A percentile compares a stretch with the other conserved stretches of the same genome.
Conservation (phyloP, 805 yeast species). For the Wickerhamomyces chambardii region DNA sequence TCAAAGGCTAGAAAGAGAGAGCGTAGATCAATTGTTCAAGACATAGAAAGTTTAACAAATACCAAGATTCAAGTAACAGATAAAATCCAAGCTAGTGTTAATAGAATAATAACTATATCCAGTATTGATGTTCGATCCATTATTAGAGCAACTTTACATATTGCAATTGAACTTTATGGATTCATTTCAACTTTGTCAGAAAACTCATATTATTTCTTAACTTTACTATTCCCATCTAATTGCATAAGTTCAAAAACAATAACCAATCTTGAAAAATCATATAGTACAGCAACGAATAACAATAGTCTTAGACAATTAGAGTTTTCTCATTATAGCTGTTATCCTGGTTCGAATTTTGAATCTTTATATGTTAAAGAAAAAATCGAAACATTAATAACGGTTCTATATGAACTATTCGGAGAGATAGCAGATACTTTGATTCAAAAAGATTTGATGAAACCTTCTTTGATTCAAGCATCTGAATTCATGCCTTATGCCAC, state of each 20-base stretch:
- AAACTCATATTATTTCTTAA: background rate
- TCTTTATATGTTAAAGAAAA: conserved; percentile 2
- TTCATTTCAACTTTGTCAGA: background rate
- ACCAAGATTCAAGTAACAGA: conserved; percentile 2
- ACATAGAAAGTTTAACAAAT: conserved; percentile 1
- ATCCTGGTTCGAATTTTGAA: conserved; percentile 10
- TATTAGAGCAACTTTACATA: background rate
- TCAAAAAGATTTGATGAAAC: no score
- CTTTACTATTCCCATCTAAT: background rate
- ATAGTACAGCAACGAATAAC: no score
- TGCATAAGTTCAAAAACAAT: no score
- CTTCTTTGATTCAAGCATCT: background rate
- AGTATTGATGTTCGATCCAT: conserved; percentile 2
- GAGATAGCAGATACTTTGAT: no score
- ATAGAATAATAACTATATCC: conserved; percentile 5
- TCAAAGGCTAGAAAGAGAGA: background rate
- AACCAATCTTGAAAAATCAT: no score
- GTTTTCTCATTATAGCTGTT: background rate
- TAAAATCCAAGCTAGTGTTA: conserved; percentile 6
- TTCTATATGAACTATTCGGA: background rate
- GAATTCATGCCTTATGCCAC: conserved; percentile 2
- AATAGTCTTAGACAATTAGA: no score
- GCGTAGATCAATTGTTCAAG: background rate
- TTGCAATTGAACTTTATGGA: background rate
- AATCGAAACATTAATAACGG: background rate